Evolutionary conservation across 139 green algal species (phyloP).

Genomic region (Chlamydomonas urium): DNA sequence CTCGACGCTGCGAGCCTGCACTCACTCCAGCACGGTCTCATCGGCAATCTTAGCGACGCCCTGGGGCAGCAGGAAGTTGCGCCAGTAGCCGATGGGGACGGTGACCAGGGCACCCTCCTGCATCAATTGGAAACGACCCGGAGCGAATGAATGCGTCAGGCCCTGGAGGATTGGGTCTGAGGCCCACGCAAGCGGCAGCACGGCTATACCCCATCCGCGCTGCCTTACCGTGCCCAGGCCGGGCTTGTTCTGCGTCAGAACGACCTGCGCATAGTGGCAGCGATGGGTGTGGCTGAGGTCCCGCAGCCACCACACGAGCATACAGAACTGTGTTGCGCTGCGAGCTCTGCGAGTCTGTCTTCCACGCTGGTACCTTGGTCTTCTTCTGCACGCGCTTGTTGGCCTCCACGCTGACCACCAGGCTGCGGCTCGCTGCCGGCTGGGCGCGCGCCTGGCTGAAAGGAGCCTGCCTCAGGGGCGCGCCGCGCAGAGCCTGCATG

Average conservation of each 20-base stretch:
- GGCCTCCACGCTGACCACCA: no score
- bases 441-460: no score
- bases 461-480: no score
- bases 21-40: slow-evolving; percentile 70
- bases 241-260: background rate
- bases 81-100: slow-evolving; percentile 82
- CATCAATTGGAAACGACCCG: background rate
- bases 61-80: slow-evolving; percentile 83
- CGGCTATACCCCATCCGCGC: background rate
- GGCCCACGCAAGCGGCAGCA: no score
- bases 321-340: no score
- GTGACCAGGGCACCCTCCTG: slow-evolving; percentile 31
- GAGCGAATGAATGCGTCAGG: background rate
- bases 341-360: background rate
- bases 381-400: slow-evolving; percentile 60
- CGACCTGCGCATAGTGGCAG: background rate
- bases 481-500: no score
- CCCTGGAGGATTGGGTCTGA: background rate
- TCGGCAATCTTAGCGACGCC: slow-evolving; percentile 69
- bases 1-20: background rate
- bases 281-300: background rate
- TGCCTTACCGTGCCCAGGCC: background rate
- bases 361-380: slow-evolving; percentile 29
- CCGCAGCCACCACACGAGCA: background rate
- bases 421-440: no score